Conservation (phyloP, 352 stramenopile genomes). For the Phytophthora colocasiae region DNA sequence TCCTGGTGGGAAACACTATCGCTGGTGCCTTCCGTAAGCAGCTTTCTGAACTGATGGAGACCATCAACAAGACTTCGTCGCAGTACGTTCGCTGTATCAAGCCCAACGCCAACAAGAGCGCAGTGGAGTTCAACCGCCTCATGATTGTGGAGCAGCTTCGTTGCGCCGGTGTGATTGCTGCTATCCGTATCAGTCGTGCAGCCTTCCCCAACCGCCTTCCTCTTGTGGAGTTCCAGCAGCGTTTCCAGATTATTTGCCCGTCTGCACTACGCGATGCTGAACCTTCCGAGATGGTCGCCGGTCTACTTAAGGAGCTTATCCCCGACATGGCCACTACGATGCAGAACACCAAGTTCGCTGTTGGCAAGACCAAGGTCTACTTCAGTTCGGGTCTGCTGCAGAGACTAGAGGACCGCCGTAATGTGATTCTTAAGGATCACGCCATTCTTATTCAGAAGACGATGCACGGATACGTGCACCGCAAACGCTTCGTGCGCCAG, state of each 20-base stretch:
- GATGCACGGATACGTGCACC: slow-evolving; percentile 64
- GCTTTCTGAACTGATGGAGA: slow-evolving; percentile 85
- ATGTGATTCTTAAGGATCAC: slow-evolving; percentile 76
- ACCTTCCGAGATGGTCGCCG: slow-evolving; percentile 74
- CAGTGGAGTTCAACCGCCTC: slow-evolving; percentile 80
- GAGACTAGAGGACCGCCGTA: slow-evolving; percentile 88
- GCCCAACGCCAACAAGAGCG: slow-evolving; percentile 90
- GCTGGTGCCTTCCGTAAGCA: slow-evolving; percentile 88
- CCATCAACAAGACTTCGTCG: slow-evolving; percentile 88
- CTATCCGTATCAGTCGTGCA: slow-evolving; percentile 88
- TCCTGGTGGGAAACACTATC: slow-evolving; percentile 86
- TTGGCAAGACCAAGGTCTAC: slow-evolving; percentile 85
- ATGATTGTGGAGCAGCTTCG: slow-evolving; percentile 92
- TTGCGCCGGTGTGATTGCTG: slow-evolving; percentile 90
- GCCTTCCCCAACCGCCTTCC: slow-evolving; percentile 93
- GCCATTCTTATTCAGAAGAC: slow-evolving; percentile 83
- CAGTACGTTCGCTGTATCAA: slow-evolving; percentile 94
- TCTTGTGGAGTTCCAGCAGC: slow-evolving; percentile 84
- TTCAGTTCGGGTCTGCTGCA: slow-evolving; percentile 92
- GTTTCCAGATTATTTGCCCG: slow-evolving; percentile 87
- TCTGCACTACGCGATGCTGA: slow-evolving; percentile 63
- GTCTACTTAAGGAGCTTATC: slow-evolving; percentile 74
- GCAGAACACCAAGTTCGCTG: slow-evolving; percentile 83
- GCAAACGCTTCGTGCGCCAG: slow-evolving; percentile 62
- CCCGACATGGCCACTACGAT: slow-evolving; percentile 66